phyloP scores from a whole-genome alignment of 352 stramenopile species.

The Phytopythium chamaehyphon region DNA sequence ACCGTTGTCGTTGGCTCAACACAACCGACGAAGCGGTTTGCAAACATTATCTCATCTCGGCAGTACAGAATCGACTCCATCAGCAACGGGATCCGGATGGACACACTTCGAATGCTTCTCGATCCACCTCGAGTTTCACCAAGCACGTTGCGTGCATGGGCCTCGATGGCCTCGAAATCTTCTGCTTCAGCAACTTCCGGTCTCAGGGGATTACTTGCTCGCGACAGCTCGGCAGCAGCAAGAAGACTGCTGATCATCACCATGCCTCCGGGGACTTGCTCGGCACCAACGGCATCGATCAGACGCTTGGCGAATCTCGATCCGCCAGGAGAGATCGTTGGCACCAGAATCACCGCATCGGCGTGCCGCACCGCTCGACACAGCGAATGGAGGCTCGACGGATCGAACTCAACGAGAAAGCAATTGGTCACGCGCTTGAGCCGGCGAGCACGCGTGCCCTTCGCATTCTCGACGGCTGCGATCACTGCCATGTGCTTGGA shows the following conservation, averaged over 20 bases:
- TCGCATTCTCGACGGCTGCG: slow-evolving; percentile 48
- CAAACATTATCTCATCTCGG: slow-evolving; percentile 70
- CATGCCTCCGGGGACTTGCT: slow-evolving; percentile 39
- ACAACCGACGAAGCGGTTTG: slow-evolving; percentile 50
- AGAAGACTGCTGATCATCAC: slow-evolving; percentile 71
- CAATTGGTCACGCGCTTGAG: slow-evolving; percentile 54
- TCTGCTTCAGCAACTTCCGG: slow-evolving; percentile 16
- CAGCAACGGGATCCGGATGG: slow-evolving; percentile 58
- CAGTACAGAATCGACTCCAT: slow-evolving; percentile 80
- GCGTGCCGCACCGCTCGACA: slow-evolving; percentile 62
- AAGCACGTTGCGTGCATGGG: slow-evolving; percentile 29
- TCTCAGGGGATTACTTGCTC: slow-evolving; percentile 3
- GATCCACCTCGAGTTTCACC: slow-evolving; percentile 13
- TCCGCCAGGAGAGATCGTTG: slow-evolving; percentile 49
- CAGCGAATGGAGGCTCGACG: slow-evolving; percentile 36
- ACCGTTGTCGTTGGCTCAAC: slow-evolving; percentile 41
- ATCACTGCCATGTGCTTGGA: slow-evolving; percentile 47
- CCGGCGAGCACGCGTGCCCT: slow-evolving; percentile 39
- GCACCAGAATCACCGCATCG: slow-evolving; percentile 62
- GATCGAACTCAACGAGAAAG: slow-evolving; percentile 59
- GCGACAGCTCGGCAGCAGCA: slow-evolving; percentile 34
- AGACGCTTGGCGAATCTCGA: slow-evolving; percentile 65
- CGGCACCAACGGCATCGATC: slow-evolving; percentile 42
- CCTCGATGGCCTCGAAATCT: slow-evolving; percentile 66
- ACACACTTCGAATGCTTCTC: slow-evolving; percentile 39